phyloP scores from a whole-genome alignment of 1,284 basidiomycete species.

The Rhodotorula sp. region DNA sequence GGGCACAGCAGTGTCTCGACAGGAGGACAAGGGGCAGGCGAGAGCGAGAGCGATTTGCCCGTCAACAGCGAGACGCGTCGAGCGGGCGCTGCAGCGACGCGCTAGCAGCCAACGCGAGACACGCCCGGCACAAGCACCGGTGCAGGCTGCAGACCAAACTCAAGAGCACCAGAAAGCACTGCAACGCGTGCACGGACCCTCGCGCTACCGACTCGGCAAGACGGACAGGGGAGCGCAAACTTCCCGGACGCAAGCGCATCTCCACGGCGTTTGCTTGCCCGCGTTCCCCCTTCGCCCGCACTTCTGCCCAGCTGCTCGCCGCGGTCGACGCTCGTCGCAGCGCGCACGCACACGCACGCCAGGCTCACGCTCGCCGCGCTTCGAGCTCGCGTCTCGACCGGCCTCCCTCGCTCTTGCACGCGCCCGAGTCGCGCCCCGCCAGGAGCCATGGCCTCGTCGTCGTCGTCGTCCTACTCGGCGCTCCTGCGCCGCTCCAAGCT shows the following conservation, averaged over 20 bases:
- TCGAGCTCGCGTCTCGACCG: not conserved
- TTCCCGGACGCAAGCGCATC: too few relatives aligned
- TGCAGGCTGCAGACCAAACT: too few relatives aligned
- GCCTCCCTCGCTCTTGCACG: not conserved
- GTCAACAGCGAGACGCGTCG: not conserved
- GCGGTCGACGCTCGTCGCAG: too few relatives aligned
- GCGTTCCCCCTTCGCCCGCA: too few relatives aligned
- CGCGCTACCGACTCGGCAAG: too few relatives aligned
- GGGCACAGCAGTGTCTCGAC: not conserved
- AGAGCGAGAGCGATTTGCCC: not conserved
- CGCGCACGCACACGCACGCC: too few relatives aligned
- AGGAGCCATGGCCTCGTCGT: not conserved
- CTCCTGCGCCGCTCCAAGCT: conserved; percentile 45
- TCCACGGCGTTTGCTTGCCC: too few relatives aligned
- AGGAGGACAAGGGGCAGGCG: not conserved
- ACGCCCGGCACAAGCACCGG: not conserved
- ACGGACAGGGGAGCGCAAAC: too few relatives aligned
- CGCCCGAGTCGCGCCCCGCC: rapidly evolving
- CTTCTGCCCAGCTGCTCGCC: too few relatives aligned
- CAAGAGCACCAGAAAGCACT: too few relatives aligned
- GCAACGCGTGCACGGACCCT: too few relatives aligned
- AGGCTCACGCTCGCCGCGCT: too few relatives aligned
- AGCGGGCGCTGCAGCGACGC: not conserved
- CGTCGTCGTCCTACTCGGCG: conserved; percentile 36
- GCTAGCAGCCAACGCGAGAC: not conserved